Percentiles rank a stretch among this genome's conserved stretches.
Evolutionary conservation across 192 early-diverging fungal genomes (phyloP).

Genomic region (Coemansia sp.): DNA sequence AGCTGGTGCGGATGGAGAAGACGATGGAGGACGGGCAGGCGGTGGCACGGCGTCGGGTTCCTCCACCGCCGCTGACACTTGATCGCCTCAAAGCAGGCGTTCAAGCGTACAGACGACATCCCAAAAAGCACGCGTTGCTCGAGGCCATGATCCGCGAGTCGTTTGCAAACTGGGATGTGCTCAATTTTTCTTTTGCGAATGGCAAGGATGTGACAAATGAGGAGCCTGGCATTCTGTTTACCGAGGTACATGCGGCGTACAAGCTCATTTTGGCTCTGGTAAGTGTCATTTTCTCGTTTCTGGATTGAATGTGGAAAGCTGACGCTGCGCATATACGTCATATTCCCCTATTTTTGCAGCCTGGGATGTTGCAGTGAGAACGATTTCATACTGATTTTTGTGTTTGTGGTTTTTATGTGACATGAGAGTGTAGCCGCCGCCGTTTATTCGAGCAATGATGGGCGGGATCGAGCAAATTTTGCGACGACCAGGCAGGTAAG

Average conservation of each 20-base stretch:
- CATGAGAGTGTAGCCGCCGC: slow-evolving; percentile 38
- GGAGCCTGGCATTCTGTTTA: slow-evolving; percentile 61
- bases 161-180: slow-evolving; percentile 61
- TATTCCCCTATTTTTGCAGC: too few relatives aligned
- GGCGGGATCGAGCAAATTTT: slow-evolving; percentile 67
- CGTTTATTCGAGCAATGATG: slow-evolving; percentile 75
- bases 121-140: slow-evolving; percentile 41
- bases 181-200: slow-evolving; percentile 65
- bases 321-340: too few relatives aligned
- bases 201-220: slow-evolving; percentile 51
- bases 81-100: slow-evolving; percentile 46
- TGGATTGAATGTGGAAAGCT: not conserved
- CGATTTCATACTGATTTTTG: too few relatives aligned
- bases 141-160: slow-evolving; percentile 54
- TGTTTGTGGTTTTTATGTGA: too few relatives aligned
- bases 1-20: slow-evolving; percentile 24
- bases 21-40: slow-evolving; percentile 13
- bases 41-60: slow-evolving; percentile 8
- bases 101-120: slow-evolving; percentile 29
- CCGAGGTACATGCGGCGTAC: slow-evolving; percentile 65
- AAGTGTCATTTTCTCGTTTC: slow-evolving; percentile 4
- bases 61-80: slow-evolving; percentile 49
- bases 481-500: slow-evolving; percentile 57
- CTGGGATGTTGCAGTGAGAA: too few relatives aligned
- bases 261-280: slow-evolving; percentile 58